Evolutionary conservation across 805 yeast genomes (phyloP), one percentile per base, ranked within the genome.

Genomic region (Scheffersomyces coipomensis): DNA sequence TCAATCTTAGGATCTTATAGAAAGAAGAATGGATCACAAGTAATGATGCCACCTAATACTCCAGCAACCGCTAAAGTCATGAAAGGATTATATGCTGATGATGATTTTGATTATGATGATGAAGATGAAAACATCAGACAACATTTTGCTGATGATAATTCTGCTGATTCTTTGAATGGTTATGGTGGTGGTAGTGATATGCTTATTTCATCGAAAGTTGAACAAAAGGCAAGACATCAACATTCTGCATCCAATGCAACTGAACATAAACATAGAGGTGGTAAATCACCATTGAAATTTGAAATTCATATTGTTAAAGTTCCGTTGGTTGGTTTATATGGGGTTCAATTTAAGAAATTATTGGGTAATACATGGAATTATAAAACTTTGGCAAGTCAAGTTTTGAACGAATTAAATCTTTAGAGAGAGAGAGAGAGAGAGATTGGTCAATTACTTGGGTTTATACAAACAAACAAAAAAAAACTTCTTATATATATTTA

Each of bases 351-450:
- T 70, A 91, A 91, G 73, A 90, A 90, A 59, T 75, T 90, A 22
- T 76, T 86, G 42, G 98, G 98, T 54, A 89, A 91, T 59, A 88
- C 96, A 1, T 90, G 97, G 97, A 79, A 85, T 66, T 90, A 90
- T 66, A 90, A 91, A 68, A 83, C 89, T 8, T 71, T 90, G 55
- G 97, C 97, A 2, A 82, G 91, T 39, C 88, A 83, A 58, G 85
- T 90, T 35, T 75, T 90, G 61, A 74, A 75, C 43, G 85, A 85
- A 48, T 71, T 87, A 58, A 81, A 83, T 46, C 66, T 86, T 47
- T 85, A 39, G n/a, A n/a, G n/a, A n/a, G n/a, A n/a, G n/a, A n/a
- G n/a, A n/a, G n/a, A n/a, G n/a, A n/a, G n/a, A n/a, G n/a, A n/a
- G n/a, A n/a, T n/a, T n/a, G n/a, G n/a, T n/a, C n/a, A n/a, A n/a